Base-by-base conservation (phyloP, 139 green algal species). In the Haematococcus lacustris region DNA sequence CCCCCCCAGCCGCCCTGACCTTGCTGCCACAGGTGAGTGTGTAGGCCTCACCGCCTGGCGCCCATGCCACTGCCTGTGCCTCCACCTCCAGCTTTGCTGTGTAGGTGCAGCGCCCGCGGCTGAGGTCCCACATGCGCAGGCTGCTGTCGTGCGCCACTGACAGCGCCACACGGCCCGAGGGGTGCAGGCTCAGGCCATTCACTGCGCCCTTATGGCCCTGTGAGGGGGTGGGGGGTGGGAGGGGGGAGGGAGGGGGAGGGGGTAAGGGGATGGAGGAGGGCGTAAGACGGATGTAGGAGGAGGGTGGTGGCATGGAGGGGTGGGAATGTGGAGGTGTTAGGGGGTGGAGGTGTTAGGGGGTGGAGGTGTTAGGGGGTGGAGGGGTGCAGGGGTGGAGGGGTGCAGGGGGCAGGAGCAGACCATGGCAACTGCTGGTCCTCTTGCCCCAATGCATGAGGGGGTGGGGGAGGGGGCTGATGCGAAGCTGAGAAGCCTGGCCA, bases 111-210 rank as follows among this genome's bases (percentile, higher is more conserved):
- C 75, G 77, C 0, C 83, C 83, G 53, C 80, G 82, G n/a, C 81
- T 51, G 71, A 97, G 79, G 69, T 96, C 84, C 92, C 92, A 97
- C 84, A 97, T 89, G 23, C 88, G 77, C 78, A 97, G 77, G 1
- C 41, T 65, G 38, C 65, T 47, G 80, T 96, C 91, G 41, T 72
- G 67, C 1, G 78, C 72, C n/a, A 85, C 78, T 0, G 80, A 90
- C n/a, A 97, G 85, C 26, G 87, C 92, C 40, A 97, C 30, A 23
- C 73, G 78, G 3, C 92, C 93, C 1, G 65, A 87, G 30, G 76
- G 82, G 77, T 97, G 93, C 64, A 96, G 71, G 0, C 78, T 53
- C 28, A 97, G 41, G 47, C 65, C 70, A 28, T 80, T 89, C 38
- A 97, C 82, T 0, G 64, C 25, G 21, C 50, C 80, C 61, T 88